These are phyloP conservation scores for Ceratobasidium sp. DNA, from an alignment of 1,284 basidiomycete genomes.

Conservation along the genomic window DNA sequence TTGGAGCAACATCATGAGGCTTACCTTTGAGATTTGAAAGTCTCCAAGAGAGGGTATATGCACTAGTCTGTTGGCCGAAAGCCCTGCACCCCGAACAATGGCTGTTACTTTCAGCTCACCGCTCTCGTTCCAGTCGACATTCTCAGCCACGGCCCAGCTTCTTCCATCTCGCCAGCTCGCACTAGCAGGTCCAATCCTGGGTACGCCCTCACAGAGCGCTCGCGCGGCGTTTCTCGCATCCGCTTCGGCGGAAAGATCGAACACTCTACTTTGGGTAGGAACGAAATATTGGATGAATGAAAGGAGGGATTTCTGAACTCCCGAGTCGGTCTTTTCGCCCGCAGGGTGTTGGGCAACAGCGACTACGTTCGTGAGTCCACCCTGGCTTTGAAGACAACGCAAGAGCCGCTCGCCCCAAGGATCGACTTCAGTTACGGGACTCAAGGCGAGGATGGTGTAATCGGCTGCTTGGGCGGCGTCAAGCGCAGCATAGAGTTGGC, in stretches of 20 bases:
- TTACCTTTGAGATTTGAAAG: conserved; percentile 83
- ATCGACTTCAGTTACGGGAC: conserved; percentile 83
- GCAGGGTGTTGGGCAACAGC: conserved; percentile 63
- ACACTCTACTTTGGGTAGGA: conserved; percentile 77
- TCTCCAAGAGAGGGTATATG: conserved; percentile 93
- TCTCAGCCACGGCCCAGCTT: conserved; percentile 82
- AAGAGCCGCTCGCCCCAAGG: conserved; percentile 89
- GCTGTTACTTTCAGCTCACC: conserved; percentile 80
- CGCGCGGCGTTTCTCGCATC: conserved; percentile 79
- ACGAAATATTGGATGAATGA: conserved; percentile 97
- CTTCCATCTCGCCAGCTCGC: conserved; percentile 86
- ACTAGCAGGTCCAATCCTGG: conserved; percentile 64
- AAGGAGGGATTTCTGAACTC: conserved; percentile 83
- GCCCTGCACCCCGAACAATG: conserved; percentile 78
- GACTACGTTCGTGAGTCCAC: conserved; percentile 69
- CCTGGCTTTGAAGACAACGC: conserved; percentile 86
- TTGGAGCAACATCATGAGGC: conserved; percentile 48
- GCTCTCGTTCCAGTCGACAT: conserved; percentile 63
- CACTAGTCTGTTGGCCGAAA: conserved; percentile 88
- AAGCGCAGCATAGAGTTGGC: conserved; percentile 78
- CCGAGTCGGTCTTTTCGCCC: conserved; percentile 58
- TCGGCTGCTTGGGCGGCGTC: conserved; percentile 92
- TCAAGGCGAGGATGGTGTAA: conserved; percentile 88
- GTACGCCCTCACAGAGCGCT: conserved; percentile 75
- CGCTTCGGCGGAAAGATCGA: conserved; percentile 66